Evolutionary conservation across 768 basidiomycete genomes (phyloP).

Genomic region (Leucosporidium yakuticum): DNA sequence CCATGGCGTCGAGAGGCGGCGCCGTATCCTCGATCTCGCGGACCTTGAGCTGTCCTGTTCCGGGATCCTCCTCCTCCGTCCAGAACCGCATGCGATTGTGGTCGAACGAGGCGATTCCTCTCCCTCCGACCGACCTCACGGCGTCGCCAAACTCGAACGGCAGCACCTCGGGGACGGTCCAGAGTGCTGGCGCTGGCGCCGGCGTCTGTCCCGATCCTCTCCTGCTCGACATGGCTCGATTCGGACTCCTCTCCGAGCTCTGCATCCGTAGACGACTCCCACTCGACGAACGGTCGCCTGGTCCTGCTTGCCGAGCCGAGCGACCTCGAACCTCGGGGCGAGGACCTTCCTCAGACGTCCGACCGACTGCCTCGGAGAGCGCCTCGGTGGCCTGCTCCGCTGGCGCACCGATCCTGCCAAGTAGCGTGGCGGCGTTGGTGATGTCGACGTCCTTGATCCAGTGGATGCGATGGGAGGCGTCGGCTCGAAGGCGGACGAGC

Average conservation of each 20-base stretch:
- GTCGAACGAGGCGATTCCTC: conserved; percentile 38
- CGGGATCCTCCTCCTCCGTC: conserved; percentile 38
- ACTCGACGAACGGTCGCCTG: conserved; percentile 22
- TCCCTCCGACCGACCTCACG: conserved; percentile 3
- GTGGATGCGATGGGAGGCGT: conserved; percentile 80
- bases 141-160: conserved; percentile 50
- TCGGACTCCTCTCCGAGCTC: conserved; percentile 30
- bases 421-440: conserved; percentile 20
- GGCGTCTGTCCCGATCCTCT: not conserved
- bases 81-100: conserved; percentile 37
- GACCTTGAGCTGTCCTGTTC: conserved; percentile 30
- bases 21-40: conserved; percentile 40
- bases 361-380: not conserved
- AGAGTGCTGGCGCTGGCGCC: conserved; percentile 46
- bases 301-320: conserved; percentile 9
- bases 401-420: conserved; percentile 12
- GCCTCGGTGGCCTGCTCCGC: not conserved
- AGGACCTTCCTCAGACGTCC: conserved; percentile 11
- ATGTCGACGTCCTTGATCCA: conserved; percentile 54
- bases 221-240: conserved; percentile 16
- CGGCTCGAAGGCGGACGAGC: conserved; percentile 78
- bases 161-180: conserved; percentile 63
- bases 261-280: conserved; percentile 25
- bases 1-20: conserved; percentile 2
- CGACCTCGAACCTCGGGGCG: conserved; percentile 20